Base-by-base conservation (phyloP, 139 green algal species). In the Asterochloris sp. region DNA sequence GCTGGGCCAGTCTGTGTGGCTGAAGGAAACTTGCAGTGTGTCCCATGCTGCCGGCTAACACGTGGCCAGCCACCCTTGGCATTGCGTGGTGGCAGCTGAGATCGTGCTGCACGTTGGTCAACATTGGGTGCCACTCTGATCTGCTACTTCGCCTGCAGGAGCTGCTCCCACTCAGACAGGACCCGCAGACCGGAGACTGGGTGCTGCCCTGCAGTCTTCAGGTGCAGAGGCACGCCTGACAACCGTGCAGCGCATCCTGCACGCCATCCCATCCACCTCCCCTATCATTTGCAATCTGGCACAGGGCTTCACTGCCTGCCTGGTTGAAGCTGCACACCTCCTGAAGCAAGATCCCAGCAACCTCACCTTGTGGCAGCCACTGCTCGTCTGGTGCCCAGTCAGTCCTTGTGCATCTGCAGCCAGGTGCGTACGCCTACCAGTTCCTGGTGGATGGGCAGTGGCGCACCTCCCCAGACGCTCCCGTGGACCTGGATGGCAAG, bases 391-490 rank as follows among this genome's bases (percentile, higher is more conserved):
- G 71, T 73, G 66, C 8, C 23, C 78, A 15, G 62, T 15, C 61
- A 63, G 1, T 16, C 27, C 71, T 2, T 38, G 17, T 83, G n/a
- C 78, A 15, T 27, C 27, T 85, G 82, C 85, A 84, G 66, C 89
- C 87, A 47, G 89, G 90, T 28, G 67, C 74, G 38, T 93, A 93
- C 29, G 66, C 78, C 29, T 92, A 88, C 75, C 85, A 91, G n/a
- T 93, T 82, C 76, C 80, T 94, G 75, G 90, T 92, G 61, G 88
- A 94, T 76, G 86, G 85, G 10, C 79, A 82, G 16, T 93, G 88
- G 86, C 82, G 83, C 73, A 82, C 87, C 19, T 88, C 84, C 38
- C 86, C 87, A 17, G 75, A 85, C 28, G 67, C 67, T 11, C 80
- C 73, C 21, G 85, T 89, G 21, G 76, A 62, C 15, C 80, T 75